Percentiles rank a stretch among this genome's conserved stretches.
phyloP scores from a whole-genome alignment of 1,284 basidiomycete genomes.

The Leucoagaricus sp. region DNA sequence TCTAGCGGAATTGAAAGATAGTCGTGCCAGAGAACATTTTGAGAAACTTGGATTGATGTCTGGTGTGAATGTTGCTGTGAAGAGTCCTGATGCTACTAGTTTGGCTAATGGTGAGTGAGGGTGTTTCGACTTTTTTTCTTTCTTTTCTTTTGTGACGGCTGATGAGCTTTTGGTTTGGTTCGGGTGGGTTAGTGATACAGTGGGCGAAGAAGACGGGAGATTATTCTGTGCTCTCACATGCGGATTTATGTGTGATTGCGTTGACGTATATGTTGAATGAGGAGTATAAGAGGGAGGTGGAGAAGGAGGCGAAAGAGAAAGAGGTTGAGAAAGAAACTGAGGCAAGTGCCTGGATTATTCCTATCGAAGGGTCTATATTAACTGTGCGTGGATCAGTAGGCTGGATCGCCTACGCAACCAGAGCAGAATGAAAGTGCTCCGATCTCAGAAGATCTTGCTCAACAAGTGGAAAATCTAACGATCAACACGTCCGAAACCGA shows the following conservation, averaged over 20 bases:
- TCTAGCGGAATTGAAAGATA: slow-evolving; percentile 86
- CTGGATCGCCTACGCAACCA: not conserved
- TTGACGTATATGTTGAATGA: slow-evolving; percentile 79
- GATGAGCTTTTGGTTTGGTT: slow-evolving; percentile 9
- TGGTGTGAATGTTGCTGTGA: slow-evolving; percentile 77
- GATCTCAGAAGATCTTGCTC: slow-evolving; percentile 24
- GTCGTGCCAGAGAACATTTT: slow-evolving; percentile 83
- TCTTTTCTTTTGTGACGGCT: slow-evolving; percentile 11
- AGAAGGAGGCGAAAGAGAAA: slow-evolving; percentile 26
- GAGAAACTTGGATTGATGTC: slow-evolving; percentile 72
- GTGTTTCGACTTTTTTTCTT: no score
- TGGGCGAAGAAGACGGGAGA: slow-evolving; percentile 97
- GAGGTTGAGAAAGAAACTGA: slow-evolving; percentile 12
- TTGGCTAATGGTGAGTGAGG: slow-evolving; percentile 75
- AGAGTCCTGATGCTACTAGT: slow-evolving; percentile 72
- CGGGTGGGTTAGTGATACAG: slow-evolving; percentile 67
- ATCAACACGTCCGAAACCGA: not conserved
- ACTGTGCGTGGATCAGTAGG: slow-evolving; percentile 19
- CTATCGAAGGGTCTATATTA: slow-evolving; percentile 1
- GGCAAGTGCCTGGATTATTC: slow-evolving; percentile 7
- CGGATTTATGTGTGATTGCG: slow-evolving; percentile 92
- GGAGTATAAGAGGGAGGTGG: slow-evolving; percentile 59
- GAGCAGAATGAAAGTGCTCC: not conserved
- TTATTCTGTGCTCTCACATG: slow-evolving; percentile 88
- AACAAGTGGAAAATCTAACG: slow-evolving; percentile 15